Conservation (phyloP, 257 asterid genomes). For the Marsdenia floribunda region DNA sequence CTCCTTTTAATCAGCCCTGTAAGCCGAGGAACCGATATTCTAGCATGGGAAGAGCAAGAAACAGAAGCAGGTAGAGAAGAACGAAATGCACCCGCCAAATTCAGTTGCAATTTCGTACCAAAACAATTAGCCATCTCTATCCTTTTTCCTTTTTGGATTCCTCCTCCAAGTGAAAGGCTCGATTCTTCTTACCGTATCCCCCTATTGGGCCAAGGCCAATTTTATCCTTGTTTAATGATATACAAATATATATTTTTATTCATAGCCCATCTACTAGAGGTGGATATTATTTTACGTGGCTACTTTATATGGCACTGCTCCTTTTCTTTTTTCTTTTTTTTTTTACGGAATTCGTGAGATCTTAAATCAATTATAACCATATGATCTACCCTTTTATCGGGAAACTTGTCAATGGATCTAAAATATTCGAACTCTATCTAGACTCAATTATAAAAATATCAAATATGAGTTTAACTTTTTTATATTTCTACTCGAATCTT, state of each 20-base stretch:
- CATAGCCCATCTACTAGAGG: slow-evolving; percentile 1
- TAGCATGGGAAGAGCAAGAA: slow-evolving; percentile 17
- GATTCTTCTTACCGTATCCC: not conserved
- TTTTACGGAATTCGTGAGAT: too few species aligned
- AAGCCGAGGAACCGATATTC: slow-evolving; percentile 8
- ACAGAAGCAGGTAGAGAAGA: slow-evolving; percentile 22
- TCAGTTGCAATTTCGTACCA: slow-evolving; percentile 37
- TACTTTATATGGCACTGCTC: not conserved
- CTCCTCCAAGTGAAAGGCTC: not conserved
- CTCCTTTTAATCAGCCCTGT: slow-evolving; percentile 14
- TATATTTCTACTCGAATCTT: too few species aligned
- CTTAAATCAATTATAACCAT: too few species aligned
- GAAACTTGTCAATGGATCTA: too few species aligned
- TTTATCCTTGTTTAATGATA: not conserved
- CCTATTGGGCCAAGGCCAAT: slow-evolving; percentile 5
- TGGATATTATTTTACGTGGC: slow-evolving; percentile 19
- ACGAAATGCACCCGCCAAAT: slow-evolving; percentile 27
- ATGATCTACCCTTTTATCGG: too few species aligned
- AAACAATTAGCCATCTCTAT: slow-evolving; percentile 42
- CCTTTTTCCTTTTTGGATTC: not conserved
- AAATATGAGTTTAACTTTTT: too few species aligned
- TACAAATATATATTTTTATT: too few species aligned
- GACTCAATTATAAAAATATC: too few species aligned
- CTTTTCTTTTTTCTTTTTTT: too few species aligned
- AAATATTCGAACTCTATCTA: too few species aligned